Evolutionary conservation across 768 basidiomycete species (phyloP).

Genomic region (Flagelloscypha sp.): DNA sequence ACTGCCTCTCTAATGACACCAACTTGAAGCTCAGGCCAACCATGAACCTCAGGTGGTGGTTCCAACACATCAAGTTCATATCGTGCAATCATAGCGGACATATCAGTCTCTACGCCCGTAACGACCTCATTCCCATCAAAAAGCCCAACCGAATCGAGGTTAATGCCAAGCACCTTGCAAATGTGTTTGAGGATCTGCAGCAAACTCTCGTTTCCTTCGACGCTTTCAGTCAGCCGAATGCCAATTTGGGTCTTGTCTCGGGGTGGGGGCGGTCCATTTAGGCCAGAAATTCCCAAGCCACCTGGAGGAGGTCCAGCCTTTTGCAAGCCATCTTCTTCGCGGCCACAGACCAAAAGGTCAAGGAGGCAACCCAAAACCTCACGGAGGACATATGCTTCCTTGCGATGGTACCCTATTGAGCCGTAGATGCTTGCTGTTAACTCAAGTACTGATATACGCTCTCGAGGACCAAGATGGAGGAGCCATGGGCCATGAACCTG

Average conservation of each 20-base stretch:
- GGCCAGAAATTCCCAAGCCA: constrained; percentile 42
- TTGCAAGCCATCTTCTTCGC: constrained; percentile 57
- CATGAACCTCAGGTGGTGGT: constrained; percentile 49
- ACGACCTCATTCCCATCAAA: constrained; percentile 21
- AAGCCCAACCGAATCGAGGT: constrained; percentile 63
- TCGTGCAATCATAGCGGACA: constrained; percentile 4
- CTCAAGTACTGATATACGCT: constrained; percentile 65
- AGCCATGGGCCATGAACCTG: constrained; percentile 86
- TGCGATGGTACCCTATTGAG: constrained; percentile 76
- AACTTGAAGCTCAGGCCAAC: constrained; percentile 94
- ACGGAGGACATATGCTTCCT: constrained; percentile 80
- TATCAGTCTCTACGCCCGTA: constrained; percentile 16
- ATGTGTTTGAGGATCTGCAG: constrained; percentile 64
- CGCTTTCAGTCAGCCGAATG: constrained; percentile 62
- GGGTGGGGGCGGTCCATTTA: no score
- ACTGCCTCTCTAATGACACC: constrained; percentile 91
- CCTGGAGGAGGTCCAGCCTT: constrained; percentile 28
- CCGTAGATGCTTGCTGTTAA: constrained; percentile 68
- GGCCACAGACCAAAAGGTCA: constrained; percentile 80
- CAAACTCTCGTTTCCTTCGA: constrained; percentile 78
- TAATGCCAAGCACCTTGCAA: constrained; percentile 73
- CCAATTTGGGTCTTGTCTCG: constrained; percentile 50
- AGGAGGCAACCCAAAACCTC: constrained; percentile 80
- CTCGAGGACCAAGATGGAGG: constrained; percentile 66
- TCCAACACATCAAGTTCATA: constrained; percentile 34